Base-by-base conservation (phyloP, 2,329 filamentous ascomycete genomes). In the Penicillium griseofulvum region DNA sequence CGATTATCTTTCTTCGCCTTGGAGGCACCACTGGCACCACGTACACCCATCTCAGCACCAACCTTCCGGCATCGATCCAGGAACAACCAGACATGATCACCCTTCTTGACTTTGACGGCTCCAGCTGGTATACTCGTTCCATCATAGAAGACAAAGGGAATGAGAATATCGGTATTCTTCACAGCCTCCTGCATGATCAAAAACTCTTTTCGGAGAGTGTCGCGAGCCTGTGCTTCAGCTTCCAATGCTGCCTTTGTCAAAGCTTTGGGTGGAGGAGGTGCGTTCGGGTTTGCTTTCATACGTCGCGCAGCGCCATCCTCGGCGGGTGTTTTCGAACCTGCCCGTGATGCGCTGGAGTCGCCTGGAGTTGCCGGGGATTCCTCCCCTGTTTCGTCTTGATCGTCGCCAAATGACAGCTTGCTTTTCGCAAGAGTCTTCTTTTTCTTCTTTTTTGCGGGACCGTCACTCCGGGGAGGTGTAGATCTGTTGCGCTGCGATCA, bases 61-160 rank as follows among this genome's bases (percentile, higher is more conserved):
- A 96, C 87, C 71, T 96, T 97, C 59, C 93, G 83, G 66, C 91
- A 94, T 68, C 89, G 87, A 73, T 99, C 94, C 3, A 99, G 78
- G 62, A 97, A 96, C 1, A 97, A 78, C 94, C 94, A 97, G 26
- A 95, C 81, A 54, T 86, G 88, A 68, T 97, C 94, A 10, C 94
- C 93, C 75, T 99, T 99, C 74, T 91, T 96, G 48, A 97, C 84
- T 56, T 87, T 87, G 45, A 93, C 92, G 14, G 83, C 83, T 1
- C 93, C 92, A 16, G 91, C 91, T 0, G 92, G 89, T 11, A 89
- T 88, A 71, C 95, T 93, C 22, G 90, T 90, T 16, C 94, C 94
- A 64, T 97, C 93, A 76, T 97, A 97, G 71, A 97, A 97, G 4
- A 97, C 90, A 72, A 97, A 99, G 0, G 94, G 94, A 31, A 99